A percentile compares a stretch with the other conserved stretches of the same genome.
These are phyloP conservation scores for Monosporascus sp. DNA, from an alignment of 2,329 filamentous ascomycete species.

Conservation along the genomic window DNA sequence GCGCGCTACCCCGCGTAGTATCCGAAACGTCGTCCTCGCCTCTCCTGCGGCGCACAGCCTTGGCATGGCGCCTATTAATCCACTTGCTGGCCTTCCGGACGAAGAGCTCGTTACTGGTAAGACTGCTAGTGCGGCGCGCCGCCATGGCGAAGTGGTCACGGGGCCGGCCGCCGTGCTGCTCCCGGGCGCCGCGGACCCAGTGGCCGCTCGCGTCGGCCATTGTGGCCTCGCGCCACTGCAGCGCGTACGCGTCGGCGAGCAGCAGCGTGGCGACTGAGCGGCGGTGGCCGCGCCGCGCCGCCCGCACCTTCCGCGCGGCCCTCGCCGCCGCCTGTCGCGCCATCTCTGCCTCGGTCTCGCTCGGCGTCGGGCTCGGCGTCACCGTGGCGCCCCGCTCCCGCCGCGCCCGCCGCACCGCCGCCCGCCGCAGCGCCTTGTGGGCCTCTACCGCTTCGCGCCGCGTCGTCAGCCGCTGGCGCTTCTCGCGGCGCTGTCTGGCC, in stretches of 20 bases:
- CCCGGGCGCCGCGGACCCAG: background rate
- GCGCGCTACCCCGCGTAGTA: no score
- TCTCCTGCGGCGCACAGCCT: background rate
- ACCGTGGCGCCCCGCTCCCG: background rate
- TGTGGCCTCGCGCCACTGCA: background rate
- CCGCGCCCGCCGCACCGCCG: background rate
- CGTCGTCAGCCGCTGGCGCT: no score
- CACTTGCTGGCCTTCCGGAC: background rate
- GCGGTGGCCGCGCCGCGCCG: background rate
- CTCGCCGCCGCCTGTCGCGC: background rate
- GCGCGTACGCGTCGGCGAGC: background rate
- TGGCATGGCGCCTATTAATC: background rate
- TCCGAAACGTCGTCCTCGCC: background rate
- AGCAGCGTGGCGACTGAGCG: background rate
- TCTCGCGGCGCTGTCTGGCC: background rate
- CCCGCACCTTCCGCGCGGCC: background rate
- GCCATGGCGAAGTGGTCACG: background rate
- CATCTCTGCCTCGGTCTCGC: constrained; percentile 1
- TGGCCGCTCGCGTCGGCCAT: background rate
- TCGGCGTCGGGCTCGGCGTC: constrained; percentile 4
- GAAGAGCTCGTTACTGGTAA: background rate
- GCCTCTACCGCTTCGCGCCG: no score
- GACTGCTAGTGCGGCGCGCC: background rate
- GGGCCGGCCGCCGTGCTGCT: background rate
- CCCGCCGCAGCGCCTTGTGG: background rate